Base-by-base conservation (phyloP, 495 filamentous ascomycete species). In the Penicillium roqueforti region DNA sequence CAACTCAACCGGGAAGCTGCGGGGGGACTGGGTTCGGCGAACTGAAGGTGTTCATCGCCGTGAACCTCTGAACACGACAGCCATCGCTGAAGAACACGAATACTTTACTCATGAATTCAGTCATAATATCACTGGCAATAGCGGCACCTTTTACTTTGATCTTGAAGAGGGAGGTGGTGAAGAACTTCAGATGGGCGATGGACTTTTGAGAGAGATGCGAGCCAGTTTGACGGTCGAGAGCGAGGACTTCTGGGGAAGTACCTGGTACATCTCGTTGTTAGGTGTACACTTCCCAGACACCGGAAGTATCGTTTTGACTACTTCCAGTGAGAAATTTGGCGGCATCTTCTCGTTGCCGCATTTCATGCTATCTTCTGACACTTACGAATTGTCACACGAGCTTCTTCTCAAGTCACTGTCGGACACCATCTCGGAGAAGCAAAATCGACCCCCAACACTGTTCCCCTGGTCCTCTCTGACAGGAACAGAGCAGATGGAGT, bases 321-420 rank as follows among this genome's bases (percentile, higher is more conserved):
- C 93, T 1, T 89, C 91, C 11, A 95, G 88, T 62, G 88, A 95
- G 66, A 96, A 95, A 72, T 97, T 91, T 65, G 79, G 85, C 19
- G 93, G 93, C 34, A 82, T 97, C 28, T 95, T 96, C 65, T 83
- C 86, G 20, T 69, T 97, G 54, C 92, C 93, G 19, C 90, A 97
- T 70, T 81, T 98, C 26, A 74, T 85, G 6, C 77, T 88, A 13
- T 84, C 82, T 13, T 62, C 77, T 16, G 77, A 83, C 42, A 81
- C 82, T 14, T 97, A 87, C 66, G 73, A 82, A 32, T 70, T 84
- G 2, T 82, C 86, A 22, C 83, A 87, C 54, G 66, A 70, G 32
- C 69, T 92, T 18, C 76, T 97, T 28, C 83, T 89, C 60, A 73
- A 79, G 53, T 91, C 88, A 0, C 72, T 97, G 19, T 78, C 80